Conservation (phyloP, 2,329 filamentous ascomycete genomes). For the Botrytis aclada region DNA sequence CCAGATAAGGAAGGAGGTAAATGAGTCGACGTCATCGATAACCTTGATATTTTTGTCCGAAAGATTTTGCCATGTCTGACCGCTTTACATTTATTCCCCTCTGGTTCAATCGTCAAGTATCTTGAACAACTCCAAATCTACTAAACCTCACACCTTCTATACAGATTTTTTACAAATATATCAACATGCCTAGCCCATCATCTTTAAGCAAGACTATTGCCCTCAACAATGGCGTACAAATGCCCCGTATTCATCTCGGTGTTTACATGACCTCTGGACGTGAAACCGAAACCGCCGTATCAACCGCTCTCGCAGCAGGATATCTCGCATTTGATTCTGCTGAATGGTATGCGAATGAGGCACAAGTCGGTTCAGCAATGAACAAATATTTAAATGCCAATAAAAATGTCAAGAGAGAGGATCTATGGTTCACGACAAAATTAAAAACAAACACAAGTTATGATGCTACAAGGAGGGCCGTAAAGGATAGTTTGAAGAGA, state of each 20-base stretch:
- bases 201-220: constrained; percentile 10
- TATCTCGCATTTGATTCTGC: constrained; percentile 52
- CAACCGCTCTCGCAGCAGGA: constrained; percentile 44
- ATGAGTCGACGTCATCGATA: constrained; percentile 8
- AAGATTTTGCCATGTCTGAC: neutral
- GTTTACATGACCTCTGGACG: constrained; percentile 67
- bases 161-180: neutral
- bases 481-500: constrained; percentile 61
- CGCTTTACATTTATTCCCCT: neutral
- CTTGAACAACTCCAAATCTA: neutral
- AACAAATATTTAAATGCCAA: constrained; percentile 52
- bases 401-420: constrained; percentile 56
- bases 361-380: constrained; percentile 65
- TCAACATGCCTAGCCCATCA: neutral
- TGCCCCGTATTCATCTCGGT: constrained; percentile 71
- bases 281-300: constrained; percentile 57
- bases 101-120: no score
- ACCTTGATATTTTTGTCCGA: neutral
- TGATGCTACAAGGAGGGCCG: constrained; percentile 62
- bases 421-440: constrained; percentile 80
- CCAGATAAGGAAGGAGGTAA: neutral
- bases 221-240: constrained; percentile 43
- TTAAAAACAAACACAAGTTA: constrained; percentile 63
- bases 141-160: neutral
- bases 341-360: constrained; percentile 66